Evolutionary conservation across 805 yeast species (phyloP).

Genomic region (Kazachstania taianensis): DNA sequence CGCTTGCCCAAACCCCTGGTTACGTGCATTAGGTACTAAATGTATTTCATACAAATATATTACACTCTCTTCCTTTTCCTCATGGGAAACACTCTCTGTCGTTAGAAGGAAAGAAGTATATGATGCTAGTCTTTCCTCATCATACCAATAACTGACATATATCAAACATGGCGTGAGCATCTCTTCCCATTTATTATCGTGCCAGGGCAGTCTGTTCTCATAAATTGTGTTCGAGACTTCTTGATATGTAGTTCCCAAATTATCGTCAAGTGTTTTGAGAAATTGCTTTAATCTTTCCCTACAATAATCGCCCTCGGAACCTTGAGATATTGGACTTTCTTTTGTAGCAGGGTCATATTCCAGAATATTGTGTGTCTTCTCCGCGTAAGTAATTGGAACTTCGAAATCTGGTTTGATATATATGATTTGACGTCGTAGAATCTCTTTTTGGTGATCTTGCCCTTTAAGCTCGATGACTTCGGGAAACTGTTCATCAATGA

Average conservation of each 20-base stretch:
- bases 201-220: constrained; percentile 18
- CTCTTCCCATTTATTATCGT: constrained; percentile 19
- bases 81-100: constrained; percentile 13
- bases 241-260: constrained; percentile 19
- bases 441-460: too few species aligned
- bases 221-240: constrained; percentile 12
- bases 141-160: constrained; percentile 18
- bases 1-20: constrained; percentile 17
- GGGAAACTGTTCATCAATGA: constrained; percentile 4
- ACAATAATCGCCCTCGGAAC: too few species aligned
- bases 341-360: too few species aligned
- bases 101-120: constrained; percentile 23
- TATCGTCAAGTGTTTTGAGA: constrained; percentile 13
- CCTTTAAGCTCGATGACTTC: too few species aligned
- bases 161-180: constrained; percentile 21
- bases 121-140: constrained; percentile 3
- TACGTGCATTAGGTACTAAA: constrained; percentile 9
- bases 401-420: too few species aligned
- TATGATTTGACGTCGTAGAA: too few species aligned
- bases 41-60: constrained; percentile 28
- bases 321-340: too few species aligned
- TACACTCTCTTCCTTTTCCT: constrained; percentile 8
- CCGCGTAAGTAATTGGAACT: too few species aligned
- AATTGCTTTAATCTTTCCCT: too few species aligned
- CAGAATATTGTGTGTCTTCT: too few species aligned